A percentile compares a stretch with the other conserved stretches of the same genome.
These are phyloP conservation scores for Diutina neorugosa DNA, from an alignment of 1,139 yeast genomes.

Conservation along the genomic window DNA sequence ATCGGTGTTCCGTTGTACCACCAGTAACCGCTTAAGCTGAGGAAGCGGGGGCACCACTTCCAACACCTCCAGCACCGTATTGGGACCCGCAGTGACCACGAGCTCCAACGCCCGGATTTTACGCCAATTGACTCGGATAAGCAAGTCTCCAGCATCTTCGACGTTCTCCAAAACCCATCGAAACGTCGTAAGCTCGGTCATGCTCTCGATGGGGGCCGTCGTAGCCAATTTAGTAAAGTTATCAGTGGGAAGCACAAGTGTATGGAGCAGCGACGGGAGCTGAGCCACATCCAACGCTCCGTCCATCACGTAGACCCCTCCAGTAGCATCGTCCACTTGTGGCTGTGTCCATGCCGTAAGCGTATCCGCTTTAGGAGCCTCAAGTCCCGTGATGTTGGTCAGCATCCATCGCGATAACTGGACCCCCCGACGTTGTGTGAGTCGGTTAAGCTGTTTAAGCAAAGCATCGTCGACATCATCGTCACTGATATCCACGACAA, in stretches of 20 bases:
- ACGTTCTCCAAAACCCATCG: not conserved
- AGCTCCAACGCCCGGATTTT: not conserved
- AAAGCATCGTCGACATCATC: not conserved
- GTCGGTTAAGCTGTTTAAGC: not conserved
- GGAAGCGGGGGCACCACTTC: slow-evolving; percentile 1
- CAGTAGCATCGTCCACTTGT: not conserved
- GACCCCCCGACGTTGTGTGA: not conserved
- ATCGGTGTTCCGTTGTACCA: not conserved
- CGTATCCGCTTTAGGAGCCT: not conserved
- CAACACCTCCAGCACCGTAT: not conserved
- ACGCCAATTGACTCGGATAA: not conserved
- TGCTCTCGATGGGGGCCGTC: not conserved
- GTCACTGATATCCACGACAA: not conserved
- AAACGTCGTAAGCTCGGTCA: not conserved
- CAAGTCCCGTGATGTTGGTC: not conserved
- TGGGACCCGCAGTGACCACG: not conserved
- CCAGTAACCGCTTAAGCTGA: not conserved
- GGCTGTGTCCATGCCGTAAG: not conserved
- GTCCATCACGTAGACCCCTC: not conserved
- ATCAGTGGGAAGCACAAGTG: not conserved
- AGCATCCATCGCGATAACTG: not conserved
- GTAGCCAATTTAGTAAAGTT: not conserved
- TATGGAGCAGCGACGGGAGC: not conserved
- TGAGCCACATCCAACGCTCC: not conserved
- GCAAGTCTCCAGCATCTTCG: not conserved